Base-by-base conservation (phyloP, 2,329 filamentous ascomycete species). In the Pseudogymnoascus sp. region DNA sequence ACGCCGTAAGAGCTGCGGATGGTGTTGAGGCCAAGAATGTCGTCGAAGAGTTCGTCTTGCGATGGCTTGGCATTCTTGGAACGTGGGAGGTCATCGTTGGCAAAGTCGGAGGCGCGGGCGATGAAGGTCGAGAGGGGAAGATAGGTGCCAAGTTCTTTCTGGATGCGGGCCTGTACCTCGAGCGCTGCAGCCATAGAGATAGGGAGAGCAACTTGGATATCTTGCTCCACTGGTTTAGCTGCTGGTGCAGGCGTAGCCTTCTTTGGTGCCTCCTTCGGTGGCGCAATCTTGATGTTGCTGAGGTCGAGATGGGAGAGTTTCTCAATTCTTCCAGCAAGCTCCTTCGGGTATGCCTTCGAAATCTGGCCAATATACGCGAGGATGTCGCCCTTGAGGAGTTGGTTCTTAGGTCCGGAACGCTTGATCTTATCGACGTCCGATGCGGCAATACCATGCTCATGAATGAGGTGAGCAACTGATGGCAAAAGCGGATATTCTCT, bases 341-440 rank as follows among this genome's bases (percentile, higher is more conserved):
- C 80, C 22, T 84, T 82, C 1, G 93, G 89, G 68, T 90, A 89
- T 64, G 86, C 81, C 66, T 86, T 79, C 64, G 87, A 80, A 71
- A 97, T 91, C 68, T 82, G 80, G 66, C 94, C 94, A 14, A 97
- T 76, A 75, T 93, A 94, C 58, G 92, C 92, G 61, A 99, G 85
- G 5, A 99, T 88, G 73, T 99, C 94, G 62, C 94, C 94, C 82
- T 99, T 99, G 65, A 99, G 82, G 62, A 99, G 80, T 65, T 94
- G 87, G 63, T 92, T 92, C 70, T 87, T 87, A 30, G 94, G 94
- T 23, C 94, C 94, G 19, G 90, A 93, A 5, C 92, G 89, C 61
- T 86, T 89, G 74, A 97, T 97, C 74, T 90, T 88, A 75, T 85
- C 81, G 60, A 92, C 81, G 64, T 92, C 90, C 55, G 87, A 86